These are phyloP conservation scores for Cryptosporidium canis DNA, from an alignment of 169 alveolate genomes.

Conservation along the genomic window DNA sequence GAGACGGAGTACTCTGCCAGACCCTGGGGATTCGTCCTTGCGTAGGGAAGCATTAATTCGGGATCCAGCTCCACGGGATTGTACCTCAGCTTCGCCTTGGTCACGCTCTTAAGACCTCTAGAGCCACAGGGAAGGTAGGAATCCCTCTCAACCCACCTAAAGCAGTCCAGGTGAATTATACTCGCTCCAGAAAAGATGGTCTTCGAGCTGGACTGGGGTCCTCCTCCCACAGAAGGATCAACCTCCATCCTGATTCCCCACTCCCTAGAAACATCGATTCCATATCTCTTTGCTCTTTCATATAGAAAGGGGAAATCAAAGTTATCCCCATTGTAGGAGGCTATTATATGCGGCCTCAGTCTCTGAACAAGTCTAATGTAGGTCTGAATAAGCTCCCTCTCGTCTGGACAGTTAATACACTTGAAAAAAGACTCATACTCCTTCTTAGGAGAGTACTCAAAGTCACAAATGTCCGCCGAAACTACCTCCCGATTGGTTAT, in stretches of 20 bases:
- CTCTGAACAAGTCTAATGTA: conserved; percentile 81
- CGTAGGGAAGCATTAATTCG: conserved; percentile 96
- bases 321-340: conserved; percentile 98
- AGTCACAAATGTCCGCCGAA: conserved; percentile 92
- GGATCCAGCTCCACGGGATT: conserved; percentile 99
- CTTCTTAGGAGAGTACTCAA: conserved; percentile 93
- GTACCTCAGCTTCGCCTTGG: conserved; percentile 96
- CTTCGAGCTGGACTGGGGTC: conserved; percentile 75
- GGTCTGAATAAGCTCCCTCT: conserved; percentile 74
- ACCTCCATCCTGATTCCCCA: conserved; percentile 85
- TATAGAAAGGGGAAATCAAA: conserved; percentile 97
- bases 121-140: conserved; percentile 98
- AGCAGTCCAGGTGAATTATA: conserved; percentile 96
- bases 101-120: conserved; percentile 94
- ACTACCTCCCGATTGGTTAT: conserved; percentile 93
- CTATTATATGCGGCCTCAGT: conserved; percentile 90
- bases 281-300: conserved; percentile 90
- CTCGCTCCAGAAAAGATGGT: conserved; percentile 85
- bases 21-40: conserved; percentile 92
- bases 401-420: conserved; percentile 74
- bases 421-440: conserved; percentile 78
- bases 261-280: conserved; percentile 86
- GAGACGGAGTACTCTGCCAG: conserved; percentile 99
- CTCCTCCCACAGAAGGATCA: conserved; percentile 29
- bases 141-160: conserved; percentile 99